These are phyloP conservation scores for Phytopythium montanum DNA, from an alignment of 352 stramenopile species.

Conservation along the genomic window DNA sequence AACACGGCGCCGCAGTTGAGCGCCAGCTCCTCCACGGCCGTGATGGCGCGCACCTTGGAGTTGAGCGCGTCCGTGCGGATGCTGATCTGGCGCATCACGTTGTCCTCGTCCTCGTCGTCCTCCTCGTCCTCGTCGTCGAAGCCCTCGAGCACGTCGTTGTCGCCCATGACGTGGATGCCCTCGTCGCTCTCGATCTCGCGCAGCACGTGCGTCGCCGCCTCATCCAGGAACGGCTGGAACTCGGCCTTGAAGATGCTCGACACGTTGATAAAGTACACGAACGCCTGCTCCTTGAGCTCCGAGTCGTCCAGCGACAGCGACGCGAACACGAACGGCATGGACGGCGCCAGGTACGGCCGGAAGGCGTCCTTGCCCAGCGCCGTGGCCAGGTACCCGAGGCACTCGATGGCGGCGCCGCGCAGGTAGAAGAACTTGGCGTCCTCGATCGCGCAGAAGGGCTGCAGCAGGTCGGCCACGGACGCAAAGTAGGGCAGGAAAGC, in stretches of 20 bases:
- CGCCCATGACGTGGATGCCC: slow-evolving; percentile 63
- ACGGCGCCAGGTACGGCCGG: slow-evolving; percentile 91
- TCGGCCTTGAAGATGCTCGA: slow-evolving; percentile 98
- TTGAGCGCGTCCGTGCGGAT: slow-evolving; percentile 85
- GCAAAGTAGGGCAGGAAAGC: slow-evolving; percentile 96
- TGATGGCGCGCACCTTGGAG: slow-evolving; percentile 79
- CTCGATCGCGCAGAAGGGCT: slow-evolving; percentile 89
- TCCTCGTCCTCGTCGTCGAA: slow-evolving; percentile 81
- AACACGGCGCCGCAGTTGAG: slow-evolving; percentile 78
- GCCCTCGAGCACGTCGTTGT: slow-evolving; percentile 66
- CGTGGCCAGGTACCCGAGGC: slow-evolving; percentile 97
- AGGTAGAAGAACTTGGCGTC: slow-evolving; percentile 94
- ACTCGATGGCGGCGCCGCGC: slow-evolving; percentile 95
- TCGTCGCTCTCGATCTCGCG: slow-evolving; percentile 74
- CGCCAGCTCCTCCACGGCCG: slow-evolving; percentile 81
- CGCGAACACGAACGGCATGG: slow-evolving; percentile 94
- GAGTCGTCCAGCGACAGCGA: slow-evolving; percentile 92
- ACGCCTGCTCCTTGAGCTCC: slow-evolving; percentile 97
- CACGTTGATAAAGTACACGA: slow-evolving; percentile 98
- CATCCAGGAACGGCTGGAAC: slow-evolving; percentile 92
- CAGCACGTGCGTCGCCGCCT: slow-evolving; percentile 67
- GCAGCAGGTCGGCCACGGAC: slow-evolving; percentile 81
- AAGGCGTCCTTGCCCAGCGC: slow-evolving; percentile 95
- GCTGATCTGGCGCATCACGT: slow-evolving; percentile 75
- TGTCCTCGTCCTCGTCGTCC: slow-evolving; percentile 70